phyloP scores from a whole-genome alignment of 1,284 basidiomycete species.

The Neotropicomus parvogracilis region DNA sequence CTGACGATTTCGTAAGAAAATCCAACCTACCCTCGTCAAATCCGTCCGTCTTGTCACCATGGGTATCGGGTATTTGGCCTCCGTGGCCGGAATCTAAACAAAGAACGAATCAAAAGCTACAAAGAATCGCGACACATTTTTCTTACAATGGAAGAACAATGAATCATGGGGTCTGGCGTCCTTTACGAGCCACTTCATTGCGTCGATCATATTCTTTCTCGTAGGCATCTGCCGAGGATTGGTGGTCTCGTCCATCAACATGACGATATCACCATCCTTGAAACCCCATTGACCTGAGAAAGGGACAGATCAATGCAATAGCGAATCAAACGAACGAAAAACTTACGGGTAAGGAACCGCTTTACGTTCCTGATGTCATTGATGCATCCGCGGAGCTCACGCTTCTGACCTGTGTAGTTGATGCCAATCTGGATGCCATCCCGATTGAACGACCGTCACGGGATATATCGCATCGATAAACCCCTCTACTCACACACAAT shows the following conservation, averaged over 20 bases:
- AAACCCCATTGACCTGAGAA: slow-evolving; percentile 60
- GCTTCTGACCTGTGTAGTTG: slow-evolving; percentile 67
- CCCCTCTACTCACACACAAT: slow-evolving; percentile 53
- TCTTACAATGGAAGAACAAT: slow-evolving; percentile 81
- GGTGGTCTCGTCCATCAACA: slow-evolving; percentile 71
- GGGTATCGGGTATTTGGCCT: slow-evolving; percentile 67
- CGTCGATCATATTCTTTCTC: slow-evolving; percentile 72
- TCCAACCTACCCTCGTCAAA: slow-evolving; percentile 57
- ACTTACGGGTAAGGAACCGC: slow-evolving; percentile 66
- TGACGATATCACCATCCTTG: slow-evolving; percentile 66
- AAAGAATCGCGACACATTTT: background rate
- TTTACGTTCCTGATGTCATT: slow-evolving; percentile 78
- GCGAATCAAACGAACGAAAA: background rate
- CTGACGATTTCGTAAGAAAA: background rate
- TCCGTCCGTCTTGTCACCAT: slow-evolving; percentile 69
- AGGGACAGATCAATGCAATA: background rate
- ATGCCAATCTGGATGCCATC: slow-evolving; percentile 56
- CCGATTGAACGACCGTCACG: background rate
- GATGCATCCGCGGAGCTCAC: slow-evolving; percentile 72
- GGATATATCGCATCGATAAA: background rate
- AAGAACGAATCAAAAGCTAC: background rate
- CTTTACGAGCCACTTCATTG: slow-evolving; percentile 85
- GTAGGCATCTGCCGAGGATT: slow-evolving; percentile 69
- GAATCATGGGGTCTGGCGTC: slow-evolving; percentile 76
- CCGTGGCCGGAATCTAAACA: slow-evolving; percentile 76